Percentiles rank a stretch among this genome's conserved stretches.
Conservation (phyloP, 2,329 filamentous ascomycete genomes). For the Pyrenochaeta sp. region DNA sequence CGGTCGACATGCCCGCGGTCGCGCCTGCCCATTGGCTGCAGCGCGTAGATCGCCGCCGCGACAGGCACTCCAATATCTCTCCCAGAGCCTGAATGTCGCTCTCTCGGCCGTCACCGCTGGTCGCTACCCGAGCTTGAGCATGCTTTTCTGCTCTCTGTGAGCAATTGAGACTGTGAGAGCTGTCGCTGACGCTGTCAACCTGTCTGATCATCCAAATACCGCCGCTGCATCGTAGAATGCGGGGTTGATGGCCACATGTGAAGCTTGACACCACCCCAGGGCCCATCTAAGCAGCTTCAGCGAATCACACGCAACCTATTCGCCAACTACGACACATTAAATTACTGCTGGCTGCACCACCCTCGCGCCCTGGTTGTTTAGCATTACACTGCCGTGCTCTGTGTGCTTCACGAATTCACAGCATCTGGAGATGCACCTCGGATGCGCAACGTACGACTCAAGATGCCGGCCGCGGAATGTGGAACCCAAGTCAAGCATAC, state of each 20-base stretch:
- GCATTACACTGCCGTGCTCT: conserved; percentile 9
- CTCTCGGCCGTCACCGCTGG: conserved; percentile 7
- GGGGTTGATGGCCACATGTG: conserved; percentile 35
- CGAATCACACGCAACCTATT: conserved; percentile 25
- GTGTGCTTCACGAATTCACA: too few species aligned
- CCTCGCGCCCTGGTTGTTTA: conserved; percentile 3
- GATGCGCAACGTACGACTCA: conserved; percentile 9
- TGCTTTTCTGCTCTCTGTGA: background rate
- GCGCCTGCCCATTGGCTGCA: conserved; percentile 30
- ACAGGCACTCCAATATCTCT: conserved; percentile 18
- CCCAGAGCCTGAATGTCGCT: conserved; percentile 20
- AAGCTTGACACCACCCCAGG: conserved; percentile 27
- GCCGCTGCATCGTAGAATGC: conserved; percentile 18
- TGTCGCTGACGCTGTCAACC: background rate
- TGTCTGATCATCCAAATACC: background rate
- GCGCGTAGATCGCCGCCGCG: conserved; percentile 25
- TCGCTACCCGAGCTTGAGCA: background rate
- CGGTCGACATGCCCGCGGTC: conserved; percentile 20
- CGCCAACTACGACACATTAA: conserved; percentile 22
- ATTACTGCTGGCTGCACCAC: conserved; percentile 9
- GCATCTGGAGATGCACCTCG: background rate
- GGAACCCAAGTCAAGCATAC: conserved; percentile 5
- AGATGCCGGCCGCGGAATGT: conserved; percentile 32
- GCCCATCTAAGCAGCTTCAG: conserved; percentile 15
- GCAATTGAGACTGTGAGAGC: too few species aligned